phyloP scores from a whole-genome alignment of 352 stramenopile genomes.

The Globisporangium sylvaticum region DNA sequence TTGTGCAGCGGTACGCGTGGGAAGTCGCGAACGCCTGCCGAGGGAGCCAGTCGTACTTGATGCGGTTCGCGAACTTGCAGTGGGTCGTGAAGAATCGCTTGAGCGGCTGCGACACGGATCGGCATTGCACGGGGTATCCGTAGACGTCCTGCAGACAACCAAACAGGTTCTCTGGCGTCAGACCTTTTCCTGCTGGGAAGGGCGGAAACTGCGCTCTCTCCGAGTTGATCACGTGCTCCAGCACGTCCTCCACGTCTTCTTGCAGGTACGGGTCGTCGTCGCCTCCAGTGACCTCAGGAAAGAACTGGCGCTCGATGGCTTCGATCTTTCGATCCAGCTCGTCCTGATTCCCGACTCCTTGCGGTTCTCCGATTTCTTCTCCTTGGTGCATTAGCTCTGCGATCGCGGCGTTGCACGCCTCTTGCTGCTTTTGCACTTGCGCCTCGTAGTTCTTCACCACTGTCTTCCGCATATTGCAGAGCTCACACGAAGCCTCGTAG shows the following conservation, averaged over 20 bases:
- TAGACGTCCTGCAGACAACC: slow-evolving; percentile 4
- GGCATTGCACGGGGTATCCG: slow-evolving; percentile 3
- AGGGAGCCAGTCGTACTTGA: slow-evolving; percentile 6
- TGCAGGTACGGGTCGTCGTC: not conserved
- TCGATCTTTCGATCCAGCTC: not conserved
- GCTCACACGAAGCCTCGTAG: not conserved
- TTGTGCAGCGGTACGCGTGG: not conserved
- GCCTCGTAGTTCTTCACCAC: not conserved
- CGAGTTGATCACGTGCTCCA: not conserved
- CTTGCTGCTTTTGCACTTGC: not conserved
- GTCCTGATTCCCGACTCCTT: not conserved
- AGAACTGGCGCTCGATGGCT: not conserved
- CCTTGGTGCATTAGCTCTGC: not conserved
- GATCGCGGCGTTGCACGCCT: not conserved
- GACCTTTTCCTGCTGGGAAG: not conserved
- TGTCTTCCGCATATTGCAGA: not conserved
- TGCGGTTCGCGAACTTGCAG: slow-evolving; percentile 6
- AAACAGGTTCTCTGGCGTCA: not conserved
- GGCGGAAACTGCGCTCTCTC: slow-evolving; percentile 6
- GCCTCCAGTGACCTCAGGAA: not conserved
- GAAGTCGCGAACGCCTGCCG: slow-evolving; percentile 1
- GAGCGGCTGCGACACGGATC: slow-evolving; percentile 4
- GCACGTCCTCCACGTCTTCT: not conserved
- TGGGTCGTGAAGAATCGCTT: not conserved
- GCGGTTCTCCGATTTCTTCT: not conserved